Percentiles rank a stretch among this genome's conserved stretches.
Evolutionary conservation across 495 filamentous ascomycete species (phyloP).

Genomic region (Lasiosphaeria miniovina): DNA sequence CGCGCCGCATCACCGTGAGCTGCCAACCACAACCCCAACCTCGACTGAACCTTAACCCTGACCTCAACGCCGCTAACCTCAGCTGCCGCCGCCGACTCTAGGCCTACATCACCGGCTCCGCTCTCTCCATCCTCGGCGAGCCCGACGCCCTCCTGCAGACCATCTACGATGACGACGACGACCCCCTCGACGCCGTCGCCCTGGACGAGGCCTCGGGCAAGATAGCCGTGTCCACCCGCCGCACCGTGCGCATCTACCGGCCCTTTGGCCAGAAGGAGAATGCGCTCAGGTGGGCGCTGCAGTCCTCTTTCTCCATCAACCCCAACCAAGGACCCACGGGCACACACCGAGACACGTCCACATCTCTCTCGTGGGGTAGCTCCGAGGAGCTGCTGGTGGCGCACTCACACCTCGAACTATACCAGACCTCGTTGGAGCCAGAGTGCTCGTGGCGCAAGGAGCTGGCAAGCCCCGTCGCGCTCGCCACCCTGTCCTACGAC

Average conservation of each 20-base stretch:
- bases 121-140: conserved; percentile 75
- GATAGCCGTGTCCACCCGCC: conserved; percentile 69
- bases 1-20: conserved; percentile 71
- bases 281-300: conserved; percentile 60
- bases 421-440: conserved; percentile 53
- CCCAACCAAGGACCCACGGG: conserved; percentile 35
- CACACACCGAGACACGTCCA: conserved; percentile 30
- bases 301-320: conserved; percentile 40
- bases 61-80: not conserved
- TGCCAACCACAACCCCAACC: conserved; percentile 19
- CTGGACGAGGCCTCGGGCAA: conserved; percentile 82
- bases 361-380: conserved; percentile 81
- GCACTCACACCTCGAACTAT: conserved; percentile 67
- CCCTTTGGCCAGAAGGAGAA: conserved; percentile 70
- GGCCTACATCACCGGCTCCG: conserved; percentile 87
- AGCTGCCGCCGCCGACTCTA: conserved; percentile 28
- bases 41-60: not conserved
- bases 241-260: conserved; percentile 71
- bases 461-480: conserved; percentile 69
- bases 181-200: conserved; percentile 65
- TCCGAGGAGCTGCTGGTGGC: conserved; percentile 79
- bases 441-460: conserved; percentile 67
- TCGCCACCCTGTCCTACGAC: conserved; percentile 81
- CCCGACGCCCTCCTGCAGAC: conserved; percentile 80
- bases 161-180: conserved; percentile 77